Evolutionary conservation across 2,329 filamentous ascomycete genomes (phyloP), one percentile per base, ranked within the genome.

Genomic region (Aspergillus sp.): DNA sequence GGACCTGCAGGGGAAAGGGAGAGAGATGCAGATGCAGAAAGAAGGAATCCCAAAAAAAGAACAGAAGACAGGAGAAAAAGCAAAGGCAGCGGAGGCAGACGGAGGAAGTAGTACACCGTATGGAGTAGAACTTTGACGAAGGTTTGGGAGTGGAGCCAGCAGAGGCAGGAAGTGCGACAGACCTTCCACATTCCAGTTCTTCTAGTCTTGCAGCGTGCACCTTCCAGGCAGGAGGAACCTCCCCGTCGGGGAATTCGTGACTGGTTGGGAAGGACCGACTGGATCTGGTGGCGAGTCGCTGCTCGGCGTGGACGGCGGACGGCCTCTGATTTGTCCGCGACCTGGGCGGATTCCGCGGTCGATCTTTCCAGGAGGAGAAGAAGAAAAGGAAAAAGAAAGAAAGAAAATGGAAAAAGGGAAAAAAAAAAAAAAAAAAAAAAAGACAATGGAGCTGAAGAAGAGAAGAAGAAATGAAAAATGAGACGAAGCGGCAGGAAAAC

Each of bases 291-390:
- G 36, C 36, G 36, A 42, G 36, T 42, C 36, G 36, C 36, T 18
- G 55, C 60, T 63, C 50, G 54, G 59, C 61, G 65, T 68, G 66
- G 56, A 45, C 54, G 56, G 51, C 63, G 60, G 55, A 49, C 54
- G 50, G 45, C 24, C 57, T 61, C 58, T 68, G 64, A 68, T 68
- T 66, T 67, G 66, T 59, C 58, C 63, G 57, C 58, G 49, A 45
- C 52, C 10, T 29, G 20, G 29, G 36, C 51, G 49, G 56, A 18
- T 26, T 55, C n/a, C 29, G 47, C 47, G 53, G 42, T 49, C 42
- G 56, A 49, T 45, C 31, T 18, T 22, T 16, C 51, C 18, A 36
- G 52, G 29, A n/a, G 24, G 26, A 54, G 45, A 49, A 20, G 11
- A 57, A n/a, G 53, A 29, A 45, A 31, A 22, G 45, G 26, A 55